Conservation (phyloP, 441 rosid genomes). For the Mallotus repandus region DNA sequence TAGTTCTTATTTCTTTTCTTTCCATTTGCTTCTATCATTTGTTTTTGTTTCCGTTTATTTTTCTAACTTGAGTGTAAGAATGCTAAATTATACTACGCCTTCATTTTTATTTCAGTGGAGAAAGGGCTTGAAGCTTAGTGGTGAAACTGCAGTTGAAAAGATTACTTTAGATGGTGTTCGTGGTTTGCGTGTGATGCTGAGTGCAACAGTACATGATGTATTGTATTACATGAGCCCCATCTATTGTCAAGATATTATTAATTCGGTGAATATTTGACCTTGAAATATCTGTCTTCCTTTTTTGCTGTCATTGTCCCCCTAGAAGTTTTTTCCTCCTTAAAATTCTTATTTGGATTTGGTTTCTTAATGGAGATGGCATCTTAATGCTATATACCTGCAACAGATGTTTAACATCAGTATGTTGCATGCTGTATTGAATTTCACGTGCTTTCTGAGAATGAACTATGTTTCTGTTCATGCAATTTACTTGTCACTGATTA, state of each 20-base stretch:
- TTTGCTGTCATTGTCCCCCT: constrained; percentile 2
- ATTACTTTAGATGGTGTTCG: constrained; percentile 95
- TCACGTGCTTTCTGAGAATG: background rate
- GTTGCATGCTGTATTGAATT: background rate
- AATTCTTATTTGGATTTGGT: background rate
- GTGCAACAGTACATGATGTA: constrained; percentile 98
- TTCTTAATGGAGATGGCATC: constrained; percentile 15
- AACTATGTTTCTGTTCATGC: background rate
- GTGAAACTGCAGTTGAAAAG: constrained; percentile 94
- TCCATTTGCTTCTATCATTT: background rate
- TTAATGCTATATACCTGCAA: background rate
- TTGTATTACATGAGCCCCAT: constrained; percentile 98
- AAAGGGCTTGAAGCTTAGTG: constrained; percentile 94
- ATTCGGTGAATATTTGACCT: constrained; percentile 56
- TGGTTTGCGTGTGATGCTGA: constrained; percentile 79
- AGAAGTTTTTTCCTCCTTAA: background rate
- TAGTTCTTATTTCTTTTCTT: constrained; percentile 1
- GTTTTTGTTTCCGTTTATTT: background rate
- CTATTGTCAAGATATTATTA: constrained; percentile 89
- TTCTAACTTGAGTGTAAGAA: background rate
- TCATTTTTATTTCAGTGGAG: constrained; percentile 75
- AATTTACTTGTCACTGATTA: background rate
- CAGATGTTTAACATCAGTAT: background rate
- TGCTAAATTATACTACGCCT: background rate
- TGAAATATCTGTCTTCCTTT: constrained; percentile 10